A percentile compares a stretch with the other conserved stretches of the same genome.
Conservation (phyloP, 1,284 basidiomycete genomes). For the Filobasidium uniguttulatum region DNA sequence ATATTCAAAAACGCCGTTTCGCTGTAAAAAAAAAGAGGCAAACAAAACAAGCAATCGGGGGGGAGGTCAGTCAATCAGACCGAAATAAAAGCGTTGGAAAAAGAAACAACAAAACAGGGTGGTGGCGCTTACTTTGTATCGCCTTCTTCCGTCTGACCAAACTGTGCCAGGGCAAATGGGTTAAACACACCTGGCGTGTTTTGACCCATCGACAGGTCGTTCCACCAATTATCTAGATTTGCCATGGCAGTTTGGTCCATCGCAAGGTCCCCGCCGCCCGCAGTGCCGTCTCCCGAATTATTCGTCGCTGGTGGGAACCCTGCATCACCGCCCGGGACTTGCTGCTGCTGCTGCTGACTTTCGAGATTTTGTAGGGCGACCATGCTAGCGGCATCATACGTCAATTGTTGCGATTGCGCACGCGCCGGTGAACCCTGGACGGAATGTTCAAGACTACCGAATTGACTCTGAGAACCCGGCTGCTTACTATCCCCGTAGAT, state of each 20-base stretch:
- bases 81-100: background rate
- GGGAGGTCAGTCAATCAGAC: background rate
- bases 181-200: slow-evolving; percentile 24
- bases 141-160: slow-evolving; percentile 24
- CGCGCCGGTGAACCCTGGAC: background rate
- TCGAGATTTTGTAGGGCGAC: too few relatives aligned
- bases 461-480: background rate
- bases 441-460: background rate
- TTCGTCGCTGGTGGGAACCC: slow-evolving; percentile 4
- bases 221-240: slow-evolving; percentile 11
- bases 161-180: slow-evolving; percentile 35
- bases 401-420: background rate
- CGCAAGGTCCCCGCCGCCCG: background rate
- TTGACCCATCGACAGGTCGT: slow-evolving; percentile 19
- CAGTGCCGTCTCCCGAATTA: slow-evolving; percentile 3
- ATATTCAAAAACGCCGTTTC: slow-evolving; percentile 17
- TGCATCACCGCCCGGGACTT: slow-evolving; percentile 2
- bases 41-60: background rate
- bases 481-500: slow-evolving; percentile 8
- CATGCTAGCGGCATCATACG: background rate
- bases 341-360: slow-evolving; percentile 3
- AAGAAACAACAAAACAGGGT: background rate
- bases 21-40: background rate
- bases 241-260: background rate
- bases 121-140: slow-evolving; percentile 12